Evolutionary conservation across 768 basidiomycete genomes (phyloP), one percentile per base, ranked within the genome.

Genomic region (Russula compacta): DNA sequence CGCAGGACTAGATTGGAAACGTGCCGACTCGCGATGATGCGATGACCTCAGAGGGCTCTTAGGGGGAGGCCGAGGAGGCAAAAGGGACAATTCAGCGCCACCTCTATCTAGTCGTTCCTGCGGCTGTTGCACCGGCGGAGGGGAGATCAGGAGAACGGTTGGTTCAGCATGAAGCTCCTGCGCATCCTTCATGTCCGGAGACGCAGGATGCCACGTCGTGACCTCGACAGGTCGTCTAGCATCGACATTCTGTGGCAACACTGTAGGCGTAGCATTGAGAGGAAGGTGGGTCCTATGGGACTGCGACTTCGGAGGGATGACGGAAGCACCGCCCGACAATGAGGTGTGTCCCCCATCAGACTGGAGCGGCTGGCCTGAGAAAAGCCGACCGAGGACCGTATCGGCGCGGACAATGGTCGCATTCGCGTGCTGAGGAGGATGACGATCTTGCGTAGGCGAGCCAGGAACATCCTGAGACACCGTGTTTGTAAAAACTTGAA

Each of bases 331-430:
- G 14, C 59, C 59, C 10, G 63, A 64, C 11, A 33, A n/a, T 1
- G 46, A 47, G 4, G 60, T 52, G 19, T 53, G 35, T 19, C 24
- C 54, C 14, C 39, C 53, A 6, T 61, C 53, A 17, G 51, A 64
- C 40, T 29, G 51, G 35, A 50, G 44, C 1, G 53, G 50, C 4
- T 19, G 53, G 9, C 52, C 55, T 7, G 49, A 62, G 51, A 64
- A 64, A 40, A 64, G 63, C 15, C 63, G 55, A 7, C 49, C 44
- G 12, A 64, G 46, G 17, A 64, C 60, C 12, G 60, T 49, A 44
- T 64, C 63, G 6, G 55, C 9, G 19, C 63, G 60, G 43, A 12
- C 24, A 24, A 63, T 24, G 35, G 33, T 43, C 4, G 24, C 15
- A 6, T 43, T 56, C 3, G 39, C 17, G 2, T 51, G 35, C 47